A percentile compares a stretch with the other conserved stretches of the same genome.
Evolutionary conservation across 2,329 filamentous ascomycete genomes (phyloP).

Genomic region (Penicillium crustosum): DNA sequence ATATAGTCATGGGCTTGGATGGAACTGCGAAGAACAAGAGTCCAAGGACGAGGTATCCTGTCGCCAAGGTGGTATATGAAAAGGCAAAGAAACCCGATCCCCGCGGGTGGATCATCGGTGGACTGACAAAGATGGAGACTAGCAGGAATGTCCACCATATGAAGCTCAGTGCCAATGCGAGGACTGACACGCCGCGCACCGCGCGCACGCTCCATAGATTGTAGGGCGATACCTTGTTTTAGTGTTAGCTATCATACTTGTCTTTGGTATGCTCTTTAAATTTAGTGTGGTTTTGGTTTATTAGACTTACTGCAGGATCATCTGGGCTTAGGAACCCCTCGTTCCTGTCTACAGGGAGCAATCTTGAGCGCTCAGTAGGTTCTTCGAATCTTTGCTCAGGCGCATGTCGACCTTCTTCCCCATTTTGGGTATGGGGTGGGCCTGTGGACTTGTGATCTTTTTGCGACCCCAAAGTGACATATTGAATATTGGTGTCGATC

Average conservation of each 20-base stretch:
- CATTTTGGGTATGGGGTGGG: background rate
- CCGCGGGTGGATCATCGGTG: constrained; percentile 78
- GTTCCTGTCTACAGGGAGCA: constrained; percentile 15
- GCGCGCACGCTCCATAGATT: constrained; percentile 90
- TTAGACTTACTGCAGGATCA: constrained; percentile 23
- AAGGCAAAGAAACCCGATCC: constrained; percentile 94
- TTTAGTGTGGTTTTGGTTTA: no score
- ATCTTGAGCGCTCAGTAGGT: constrained; percentile 31
- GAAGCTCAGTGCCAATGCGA: constrained; percentile 73
- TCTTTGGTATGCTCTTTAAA: background rate
- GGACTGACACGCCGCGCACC: constrained; percentile 72
- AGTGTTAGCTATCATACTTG: background rate
- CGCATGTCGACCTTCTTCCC: constrained; percentile 4
- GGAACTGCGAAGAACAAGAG: constrained; percentile 87
- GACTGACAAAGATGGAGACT: constrained; percentile 87
- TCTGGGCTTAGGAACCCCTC: constrained; percentile 21
- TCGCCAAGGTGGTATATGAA: constrained; percentile 74
- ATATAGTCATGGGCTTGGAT: constrained; percentile 73
- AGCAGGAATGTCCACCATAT: constrained; percentile 91
- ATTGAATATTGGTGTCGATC: background rate
- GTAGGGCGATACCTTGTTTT: constrained; percentile 70
- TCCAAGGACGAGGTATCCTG: constrained; percentile 71
- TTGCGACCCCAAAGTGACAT: constrained; percentile 20
- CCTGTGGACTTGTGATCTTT: constrained; percentile 1
- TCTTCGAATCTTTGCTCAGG: constrained; percentile 13